These are phyloP conservation scores for Fusarium cicatricum DNA, from an alignment of 2,329 filamentous ascomycete genomes.

Conservation along the genomic window DNA sequence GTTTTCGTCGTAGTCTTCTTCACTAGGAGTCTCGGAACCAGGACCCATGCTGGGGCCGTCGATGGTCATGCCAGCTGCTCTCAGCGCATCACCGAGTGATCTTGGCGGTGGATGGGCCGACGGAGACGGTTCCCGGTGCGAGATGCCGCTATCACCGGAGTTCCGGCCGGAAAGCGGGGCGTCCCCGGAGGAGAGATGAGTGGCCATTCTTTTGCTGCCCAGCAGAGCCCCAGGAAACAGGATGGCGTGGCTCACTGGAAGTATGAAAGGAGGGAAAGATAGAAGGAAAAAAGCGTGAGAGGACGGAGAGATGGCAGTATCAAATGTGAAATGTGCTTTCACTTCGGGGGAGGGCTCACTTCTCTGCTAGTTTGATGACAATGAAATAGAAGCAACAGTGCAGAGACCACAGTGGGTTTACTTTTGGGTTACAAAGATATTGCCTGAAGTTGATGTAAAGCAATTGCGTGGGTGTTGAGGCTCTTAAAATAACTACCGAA, in stretches of 20 bases:
- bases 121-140: background rate
- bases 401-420: no score
- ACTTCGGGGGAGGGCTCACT: background rate
- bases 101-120: slow-evolving; percentile 24
- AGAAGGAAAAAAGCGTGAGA: no score
- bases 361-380: background rate
- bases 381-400: background rate
- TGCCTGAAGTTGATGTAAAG: background rate
- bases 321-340: background rate
- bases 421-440: background rate
- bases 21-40: slow-evolving; percentile 53
- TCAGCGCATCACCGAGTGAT: slow-evolving; percentile 43
- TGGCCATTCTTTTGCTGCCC: slow-evolving; percentile 13
- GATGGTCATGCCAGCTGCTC: slow-evolving; percentile 35
- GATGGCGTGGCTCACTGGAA: background rate
- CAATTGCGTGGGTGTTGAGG: background rate
- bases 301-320: no score
- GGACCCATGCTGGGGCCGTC: slow-evolving; percentile 35
- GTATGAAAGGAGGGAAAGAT: background rate
- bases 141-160: background rate
- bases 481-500: slow-evolving; percentile 20
- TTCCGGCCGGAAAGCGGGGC: slow-evolving; percentile 21
- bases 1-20: slow-evolving; percentile 56
- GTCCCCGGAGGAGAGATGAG: slow-evolving; percentile 5
- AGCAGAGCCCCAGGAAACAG: background rate